Conservation (phyloP, 208 protist genomes). For the Acanthamoeba lenticulata region DNA sequence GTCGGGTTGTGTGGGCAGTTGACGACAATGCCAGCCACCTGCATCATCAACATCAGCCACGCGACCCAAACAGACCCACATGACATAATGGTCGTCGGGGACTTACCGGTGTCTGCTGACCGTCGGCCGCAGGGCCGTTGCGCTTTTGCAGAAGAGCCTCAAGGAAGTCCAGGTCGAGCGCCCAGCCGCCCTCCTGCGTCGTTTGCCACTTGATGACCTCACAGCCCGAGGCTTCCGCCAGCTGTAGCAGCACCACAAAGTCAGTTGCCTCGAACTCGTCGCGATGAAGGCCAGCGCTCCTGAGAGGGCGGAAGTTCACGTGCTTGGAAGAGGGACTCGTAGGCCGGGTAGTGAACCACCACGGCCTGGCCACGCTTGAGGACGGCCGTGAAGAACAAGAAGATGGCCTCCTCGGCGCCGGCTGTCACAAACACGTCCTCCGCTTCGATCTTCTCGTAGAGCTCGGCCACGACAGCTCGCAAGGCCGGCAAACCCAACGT, state of each 20-base stretch:
- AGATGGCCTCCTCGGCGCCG: constrained; percentile 55
- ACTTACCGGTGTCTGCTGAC: too few species aligned
- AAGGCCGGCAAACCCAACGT: constrained; percentile 40
- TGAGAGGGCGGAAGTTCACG: neutral
- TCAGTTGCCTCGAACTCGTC: neutral
- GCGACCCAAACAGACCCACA: neutral
- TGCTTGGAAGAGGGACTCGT: constrained; percentile 52
- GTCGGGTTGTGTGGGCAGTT: constrained; percentile 65
- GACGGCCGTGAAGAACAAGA: constrained; percentile 18
- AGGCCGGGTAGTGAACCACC: constrained; percentile 59
- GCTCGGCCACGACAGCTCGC: neutral
- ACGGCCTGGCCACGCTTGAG: neutral
- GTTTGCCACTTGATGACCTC: constrained; percentile 55
- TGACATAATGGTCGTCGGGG: too few species aligned
- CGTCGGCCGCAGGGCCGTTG: neutral
- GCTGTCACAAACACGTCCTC: constrained; percentile 52
- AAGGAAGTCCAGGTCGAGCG: constrained; percentile 20
- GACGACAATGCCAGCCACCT: constrained; percentile 45
- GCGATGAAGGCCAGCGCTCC: neutral
- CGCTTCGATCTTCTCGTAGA: neutral
- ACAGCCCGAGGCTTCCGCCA: constrained; percentile 14
- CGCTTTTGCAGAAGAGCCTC: neutral
- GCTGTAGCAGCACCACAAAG: neutral
- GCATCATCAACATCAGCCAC: neutral
- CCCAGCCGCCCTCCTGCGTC: neutral